Conservation (phyloP, 306 rosid genomes). For the Citrullus colocynthis region DNA sequence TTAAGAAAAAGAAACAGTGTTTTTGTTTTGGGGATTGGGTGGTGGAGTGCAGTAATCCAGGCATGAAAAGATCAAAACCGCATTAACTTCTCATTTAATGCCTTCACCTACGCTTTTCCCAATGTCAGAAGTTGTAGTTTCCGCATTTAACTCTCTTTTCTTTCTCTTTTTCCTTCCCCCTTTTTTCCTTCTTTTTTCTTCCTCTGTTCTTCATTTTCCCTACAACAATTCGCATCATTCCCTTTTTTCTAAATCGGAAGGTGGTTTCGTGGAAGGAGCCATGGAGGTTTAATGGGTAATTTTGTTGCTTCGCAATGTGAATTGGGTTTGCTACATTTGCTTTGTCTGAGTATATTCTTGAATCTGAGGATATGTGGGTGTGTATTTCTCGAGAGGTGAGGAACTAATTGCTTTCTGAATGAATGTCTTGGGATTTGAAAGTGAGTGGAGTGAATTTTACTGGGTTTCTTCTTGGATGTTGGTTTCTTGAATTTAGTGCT, state of each 20-base stretch:
- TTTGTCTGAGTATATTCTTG: not conserved
- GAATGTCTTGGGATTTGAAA: constrained; percentile 1
- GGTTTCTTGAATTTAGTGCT: not conserved
- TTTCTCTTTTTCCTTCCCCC: constrained; percentile 5
- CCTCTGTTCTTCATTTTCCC: constrained; percentile 9
- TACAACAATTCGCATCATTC: constrained; percentile 15
- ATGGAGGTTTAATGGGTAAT: not conserved
- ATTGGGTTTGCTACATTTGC: constrained; percentile 1
- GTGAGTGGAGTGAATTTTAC: not conserved
- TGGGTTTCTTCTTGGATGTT: not conserved
- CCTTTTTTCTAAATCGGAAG: not conserved
- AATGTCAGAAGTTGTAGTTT: constrained; percentile 40
- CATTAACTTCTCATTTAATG: constrained; percentile 73
- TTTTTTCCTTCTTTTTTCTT: not conserved
- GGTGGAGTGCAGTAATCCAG: constrained; percentile 19
- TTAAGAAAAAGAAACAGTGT: not conserved
- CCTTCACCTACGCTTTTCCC: constrained; percentile 39
- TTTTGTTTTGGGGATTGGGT: constrained; percentile 6
- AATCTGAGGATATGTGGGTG: constrained; percentile 13
- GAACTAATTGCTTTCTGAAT: not conserved
- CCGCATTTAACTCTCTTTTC: constrained; percentile 43
- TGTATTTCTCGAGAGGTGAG: constrained; percentile 7
- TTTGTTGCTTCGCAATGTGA: constrained; percentile 7
- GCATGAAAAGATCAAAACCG: constrained; percentile 50
- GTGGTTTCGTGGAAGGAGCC: not conserved